Evolutionary conservation across 352 stramenopile genomes (phyloP).

Genomic region (Phytophthora sp.): DNA sequence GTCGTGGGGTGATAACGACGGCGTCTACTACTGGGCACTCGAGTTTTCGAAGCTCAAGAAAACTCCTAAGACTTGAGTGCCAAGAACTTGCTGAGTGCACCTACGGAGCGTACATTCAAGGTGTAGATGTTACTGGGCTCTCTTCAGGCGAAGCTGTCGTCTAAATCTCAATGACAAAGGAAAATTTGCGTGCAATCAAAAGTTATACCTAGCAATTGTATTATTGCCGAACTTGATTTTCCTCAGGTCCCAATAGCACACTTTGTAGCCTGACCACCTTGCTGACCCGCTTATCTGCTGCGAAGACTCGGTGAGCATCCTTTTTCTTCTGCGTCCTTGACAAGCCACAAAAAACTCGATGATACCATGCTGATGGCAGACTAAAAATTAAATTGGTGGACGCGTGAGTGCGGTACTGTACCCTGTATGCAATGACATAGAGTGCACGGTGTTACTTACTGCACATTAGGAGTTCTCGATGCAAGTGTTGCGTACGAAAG

Average conservation of each 20-base stretch:
- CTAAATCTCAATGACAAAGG: neutral
- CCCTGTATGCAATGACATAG: too few relatives aligned
- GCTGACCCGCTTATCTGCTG: neutral
- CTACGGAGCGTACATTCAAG: neutral
- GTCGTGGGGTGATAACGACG: conserved; percentile 5
- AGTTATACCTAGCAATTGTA: too few relatives aligned
- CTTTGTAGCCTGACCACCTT: neutral
- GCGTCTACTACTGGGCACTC: conserved; percentile 4
- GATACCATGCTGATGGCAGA: too few relatives aligned
- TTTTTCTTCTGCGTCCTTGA: neutral
- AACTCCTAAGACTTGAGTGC: neutral
- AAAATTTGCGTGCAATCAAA: too few relatives aligned
- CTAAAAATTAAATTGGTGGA: too few relatives aligned
- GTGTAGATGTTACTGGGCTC: conserved; percentile 5
- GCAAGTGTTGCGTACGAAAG: too few relatives aligned
- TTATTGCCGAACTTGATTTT: neutral
- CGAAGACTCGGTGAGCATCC: neutral
- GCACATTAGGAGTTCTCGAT: too few relatives aligned
- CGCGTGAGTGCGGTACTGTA: too few relatives aligned
- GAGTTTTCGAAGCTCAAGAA: conserved; percentile 1
- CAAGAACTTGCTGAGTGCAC: conserved; percentile 7
- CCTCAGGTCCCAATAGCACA: neutral
- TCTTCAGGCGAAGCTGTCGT: neutral
- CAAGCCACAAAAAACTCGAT: neutral
- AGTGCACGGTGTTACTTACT: too few relatives aligned